A percentile compares a stretch with the other conserved stretches of the same genome.
These are phyloP conservation scores for Saposhnikovia divaricata DNA, from an alignment of 129 eudicot genomes.

Conservation along the genomic window DNA sequence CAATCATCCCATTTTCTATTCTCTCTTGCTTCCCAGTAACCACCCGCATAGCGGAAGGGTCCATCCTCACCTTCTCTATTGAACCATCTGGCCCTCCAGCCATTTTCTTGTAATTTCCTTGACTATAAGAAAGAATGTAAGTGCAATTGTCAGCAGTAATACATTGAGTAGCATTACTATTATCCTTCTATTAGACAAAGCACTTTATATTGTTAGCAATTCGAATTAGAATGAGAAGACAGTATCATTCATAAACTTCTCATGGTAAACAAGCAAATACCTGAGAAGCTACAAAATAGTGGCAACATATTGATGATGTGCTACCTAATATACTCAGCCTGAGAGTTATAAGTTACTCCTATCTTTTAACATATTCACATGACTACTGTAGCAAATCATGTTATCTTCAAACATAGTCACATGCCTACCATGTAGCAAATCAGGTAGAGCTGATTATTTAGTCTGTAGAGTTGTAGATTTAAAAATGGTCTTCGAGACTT, in stretches of 20 bases:
- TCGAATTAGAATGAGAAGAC: background rate
- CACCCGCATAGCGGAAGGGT: conserved; percentile 59
- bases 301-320: background rate
- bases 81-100: conserved; percentile 90
- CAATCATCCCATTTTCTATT: conserved; percentile 55
- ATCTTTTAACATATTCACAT: background rate
- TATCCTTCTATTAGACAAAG: background rate
- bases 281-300: background rate
- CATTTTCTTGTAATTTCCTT: conserved; percentile 76
- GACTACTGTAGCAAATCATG: background rate
- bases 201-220: background rate
- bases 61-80: conserved; percentile 51
- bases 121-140: conserved; percentile 39
- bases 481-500: background rate
- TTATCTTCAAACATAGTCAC: background rate
- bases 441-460: background rate
- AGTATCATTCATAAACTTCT: background rate
- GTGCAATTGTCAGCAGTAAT: background rate
- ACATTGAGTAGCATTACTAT: background rate
- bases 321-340: background rate
- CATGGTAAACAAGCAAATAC: background rate
- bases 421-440: background rate
- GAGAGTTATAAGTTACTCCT: background rate
- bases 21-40: conserved; percentile 83
- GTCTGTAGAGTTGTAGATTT: background rate